Percentiles rank a stretch among this genome's conserved stretches.
phyloP scores from a whole-genome alignment of 768 basidiomycete genomes.

The Podaxis rugospora region DNA sequence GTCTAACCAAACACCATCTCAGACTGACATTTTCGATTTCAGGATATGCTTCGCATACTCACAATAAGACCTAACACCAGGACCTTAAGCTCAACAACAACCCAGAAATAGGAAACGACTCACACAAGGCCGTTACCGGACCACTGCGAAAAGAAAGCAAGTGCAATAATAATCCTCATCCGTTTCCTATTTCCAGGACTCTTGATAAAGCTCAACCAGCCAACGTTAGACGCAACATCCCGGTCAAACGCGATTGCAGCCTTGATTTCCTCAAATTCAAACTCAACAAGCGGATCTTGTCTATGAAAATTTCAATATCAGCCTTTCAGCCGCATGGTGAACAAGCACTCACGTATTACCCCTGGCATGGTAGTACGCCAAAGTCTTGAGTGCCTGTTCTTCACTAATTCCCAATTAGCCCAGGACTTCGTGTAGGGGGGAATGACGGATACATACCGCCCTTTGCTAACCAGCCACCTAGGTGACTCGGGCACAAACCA shows the following conservation, averaged over 20 bases:
- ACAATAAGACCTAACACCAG: conserved; percentile 42
- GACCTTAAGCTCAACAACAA: conserved; percentile 10
- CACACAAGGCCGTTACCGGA: conserved; percentile 48
- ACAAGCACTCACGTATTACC: conserved; percentile 27
- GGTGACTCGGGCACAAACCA: conserved; percentile 71
- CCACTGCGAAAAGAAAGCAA: conserved; percentile 62
- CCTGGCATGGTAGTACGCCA: conserved; percentile 55
- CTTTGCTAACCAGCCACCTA: conserved; percentile 67
- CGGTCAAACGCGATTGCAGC: conserved; percentile 44
- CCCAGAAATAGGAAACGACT: conserved; percentile 13
- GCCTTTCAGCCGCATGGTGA: not conserved
- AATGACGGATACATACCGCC: conserved; percentile 22
- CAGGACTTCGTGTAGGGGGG: not conserved
- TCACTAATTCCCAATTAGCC: conserved; percentile 20
- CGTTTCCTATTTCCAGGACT: conserved; percentile 50
- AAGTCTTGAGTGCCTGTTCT: conserved; percentile 40
- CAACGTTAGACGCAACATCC: conserved; percentile 34
- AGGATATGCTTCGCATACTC: not conserved
- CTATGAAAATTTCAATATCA: conserved; percentile 19
- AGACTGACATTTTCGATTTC: not conserved
- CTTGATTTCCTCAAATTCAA: conserved; percentile 64
- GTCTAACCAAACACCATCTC: conserved; percentile 20
- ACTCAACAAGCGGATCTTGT: conserved; percentile 51
- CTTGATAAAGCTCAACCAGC: conserved; percentile 42
- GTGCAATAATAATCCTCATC: conserved; percentile 51